These are phyloP conservation scores for Boletus sp. DNA, from an alignment of 768 basidiomycete genomes.

Conservation along the genomic window DNA sequence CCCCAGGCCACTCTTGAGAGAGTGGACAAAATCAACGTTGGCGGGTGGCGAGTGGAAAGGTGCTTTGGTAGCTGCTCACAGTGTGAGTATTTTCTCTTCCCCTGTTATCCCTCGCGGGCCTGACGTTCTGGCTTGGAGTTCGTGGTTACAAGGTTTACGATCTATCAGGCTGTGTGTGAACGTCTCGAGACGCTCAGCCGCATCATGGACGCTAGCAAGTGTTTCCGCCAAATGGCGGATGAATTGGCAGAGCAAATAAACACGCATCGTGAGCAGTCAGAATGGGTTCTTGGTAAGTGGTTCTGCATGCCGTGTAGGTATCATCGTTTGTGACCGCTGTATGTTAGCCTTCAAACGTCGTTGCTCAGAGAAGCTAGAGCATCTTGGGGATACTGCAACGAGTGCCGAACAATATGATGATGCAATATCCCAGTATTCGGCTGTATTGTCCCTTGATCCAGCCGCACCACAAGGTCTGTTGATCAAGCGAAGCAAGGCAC, in stretches of 20 bases:
- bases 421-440: conserved; percentile 3
- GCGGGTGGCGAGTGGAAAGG: background rate
- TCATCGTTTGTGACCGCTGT: background rate
- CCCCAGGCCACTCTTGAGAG: background rate
- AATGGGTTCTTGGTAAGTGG: conserved; percentile 1
- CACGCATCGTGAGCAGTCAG: background rate
- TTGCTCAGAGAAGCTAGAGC: background rate
- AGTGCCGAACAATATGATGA: background rate
- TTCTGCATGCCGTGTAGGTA: background rate
- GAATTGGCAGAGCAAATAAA: background rate
- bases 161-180: background rate
- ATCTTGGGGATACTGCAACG: background rate
- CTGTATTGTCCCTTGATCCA: background rate
- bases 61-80: background rate
- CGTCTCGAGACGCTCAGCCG: background rate
- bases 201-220: background rate
- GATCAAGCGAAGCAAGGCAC: conserved; percentile 8
- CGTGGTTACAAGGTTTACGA: background rate
- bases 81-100: background rate
- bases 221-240: background rate
- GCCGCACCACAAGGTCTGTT: background rate
- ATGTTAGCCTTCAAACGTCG: background rate
- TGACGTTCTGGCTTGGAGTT: background rate
- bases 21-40: background rate
- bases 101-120: background rate